A percentile compares a stretch with the other conserved stretches of the same genome.
Conservation (phyloP, 2,329 filamentous ascomycete species). For the Trichoderma brevicompactum region DNA sequence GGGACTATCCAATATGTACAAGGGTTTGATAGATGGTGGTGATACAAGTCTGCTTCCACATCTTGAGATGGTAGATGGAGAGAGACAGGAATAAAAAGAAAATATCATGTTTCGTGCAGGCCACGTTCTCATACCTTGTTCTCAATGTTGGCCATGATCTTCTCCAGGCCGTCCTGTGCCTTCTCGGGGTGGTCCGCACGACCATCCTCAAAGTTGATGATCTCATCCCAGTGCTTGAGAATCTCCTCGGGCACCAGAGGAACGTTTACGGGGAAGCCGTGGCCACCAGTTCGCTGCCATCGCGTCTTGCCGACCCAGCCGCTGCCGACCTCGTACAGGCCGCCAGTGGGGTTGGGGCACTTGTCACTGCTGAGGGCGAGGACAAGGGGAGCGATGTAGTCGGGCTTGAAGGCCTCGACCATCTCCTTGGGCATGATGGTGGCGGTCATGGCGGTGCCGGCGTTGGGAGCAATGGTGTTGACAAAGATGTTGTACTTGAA, state of each 20-base stretch:
- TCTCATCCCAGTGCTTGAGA: slow-evolving; percentile 72
- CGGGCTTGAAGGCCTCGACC: slow-evolving; percentile 98
- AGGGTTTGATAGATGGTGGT: slow-evolving; percentile 13
- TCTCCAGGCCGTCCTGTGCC: slow-evolving; percentile 75
- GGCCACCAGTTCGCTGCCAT: slow-evolving; percentile 90
- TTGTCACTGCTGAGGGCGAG: slow-evolving; percentile 84
- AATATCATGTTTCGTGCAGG: not conserved
- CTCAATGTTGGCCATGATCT: slow-evolving; percentile 78
- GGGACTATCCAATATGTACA: slow-evolving; percentile 29
- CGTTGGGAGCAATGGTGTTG: slow-evolving; percentile 98
- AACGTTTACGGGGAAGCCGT: slow-evolving; percentile 88
- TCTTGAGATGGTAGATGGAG: not conserved
- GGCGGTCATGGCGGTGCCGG: slow-evolving; percentile 91
- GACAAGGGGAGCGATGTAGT: slow-evolving; percentile 94
- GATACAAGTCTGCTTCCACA: slow-evolving; percentile 19
- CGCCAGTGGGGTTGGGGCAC: slow-evolving; percentile 81
- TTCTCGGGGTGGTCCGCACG: slow-evolving; percentile 86
- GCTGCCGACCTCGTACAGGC: slow-evolving; percentile 91
- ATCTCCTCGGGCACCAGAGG: slow-evolving; percentile 85
- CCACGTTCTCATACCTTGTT: slow-evolving; percentile 44
- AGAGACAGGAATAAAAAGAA: not conserved
- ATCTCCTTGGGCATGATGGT: slow-evolving; percentile 96
- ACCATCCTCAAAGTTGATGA: slow-evolving; percentile 85
- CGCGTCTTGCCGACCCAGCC: slow-evolving; percentile 91
- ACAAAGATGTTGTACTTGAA: slow-evolving; percentile 97